Base-by-base conservation (phyloP, 371 early-diverging fungal genomes). In the Haplosporangium sp. region DNA sequence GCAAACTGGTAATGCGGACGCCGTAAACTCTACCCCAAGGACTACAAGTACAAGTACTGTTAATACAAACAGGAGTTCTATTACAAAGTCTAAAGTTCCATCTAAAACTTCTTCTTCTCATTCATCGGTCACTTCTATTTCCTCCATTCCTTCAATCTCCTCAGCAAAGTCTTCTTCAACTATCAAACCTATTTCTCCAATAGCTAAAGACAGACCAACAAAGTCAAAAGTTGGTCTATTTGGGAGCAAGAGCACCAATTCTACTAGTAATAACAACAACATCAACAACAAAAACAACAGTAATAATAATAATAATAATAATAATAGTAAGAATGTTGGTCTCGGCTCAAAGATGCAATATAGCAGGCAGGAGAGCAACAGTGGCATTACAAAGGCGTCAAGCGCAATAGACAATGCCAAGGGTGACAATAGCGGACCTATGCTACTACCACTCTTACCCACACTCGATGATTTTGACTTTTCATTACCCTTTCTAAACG, bases 101-200 rank as follows among this genome's bases (percentile, higher is more conserved):
- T 35, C 62, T 27, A 63, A 57, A 42, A 19, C 71, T 6, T 53
- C 76, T 1, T 50, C 71, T 44, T 57, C 76, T 6, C 61, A 63
- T 10, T 57, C 67, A 17, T 71, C 77, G 19, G 62, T 71, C 17
- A 20, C 55, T 11, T 55, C 72, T 2, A 67, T 66, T 3, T 55
- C 76, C 4, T 76, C 76, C 15, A 67, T 67, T 37, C 67, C 77
- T 37, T 66, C 73, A 27, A 66, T 69, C 27, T 35, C 69, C 37
- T 72, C 77, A 4, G 53, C 65, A 47, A 64, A 71, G 50, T 67
- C 77, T 1, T 40, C 63, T 34, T 68, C 72, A 34, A 69, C 77
- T 11, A 40, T 72, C 55, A 65, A 55, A 7, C 72, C 77, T n/a
- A 27, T 50, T 40, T 42, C 48, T 20, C 45, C 61, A 19, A 47